Evolutionary conservation across 176 grass and related monocot genomes (phyloP).

Genomic region (Oryza glumipatula): DNA sequence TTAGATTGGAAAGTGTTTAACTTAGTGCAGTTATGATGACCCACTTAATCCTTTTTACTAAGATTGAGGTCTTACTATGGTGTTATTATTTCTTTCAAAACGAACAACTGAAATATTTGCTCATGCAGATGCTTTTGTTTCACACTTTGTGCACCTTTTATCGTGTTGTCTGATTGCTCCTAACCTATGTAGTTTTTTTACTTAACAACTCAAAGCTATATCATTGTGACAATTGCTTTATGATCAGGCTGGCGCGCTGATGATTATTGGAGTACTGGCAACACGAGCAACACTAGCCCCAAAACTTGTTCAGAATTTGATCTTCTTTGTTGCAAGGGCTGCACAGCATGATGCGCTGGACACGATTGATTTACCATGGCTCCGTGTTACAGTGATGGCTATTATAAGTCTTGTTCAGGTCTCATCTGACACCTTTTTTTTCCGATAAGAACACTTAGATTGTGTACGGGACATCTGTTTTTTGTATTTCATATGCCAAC

Average conservation of each 20-base stretch:
- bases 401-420: slow-evolving; percentile 93
- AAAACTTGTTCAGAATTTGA: slow-evolving; percentile 83
- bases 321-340: slow-evolving; percentile 68
- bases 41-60: slow-evolving; percentile 12
- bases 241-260: slow-evolving; percentile 79
- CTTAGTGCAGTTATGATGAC: neutral
- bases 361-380: slow-evolving; percentile 84
- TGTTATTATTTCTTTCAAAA: neutral
- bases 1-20: slow-evolving; percentile 23
- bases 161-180: slow-evolving; percentile 11
- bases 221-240: slow-evolving; percentile 31
- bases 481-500: neutral
- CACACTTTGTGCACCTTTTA: neutral
- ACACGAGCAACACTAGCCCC: slow-evolving; percentile 65
- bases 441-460: neutral
- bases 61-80: neutral
- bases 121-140: neutral
- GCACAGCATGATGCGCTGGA: slow-evolving; percentile 65
- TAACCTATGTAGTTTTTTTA: neutral
- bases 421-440: slow-evolving; percentile 26
- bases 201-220: neutral
- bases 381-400: slow-evolving; percentile 86
- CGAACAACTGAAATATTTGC: neutral
- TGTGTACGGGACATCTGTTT: neutral
- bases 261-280: slow-evolving; percentile 82